Evolutionary conservation across 2,329 filamentous ascomycete species (phyloP).

Genomic region (Stemphylium lycopersici): DNA sequence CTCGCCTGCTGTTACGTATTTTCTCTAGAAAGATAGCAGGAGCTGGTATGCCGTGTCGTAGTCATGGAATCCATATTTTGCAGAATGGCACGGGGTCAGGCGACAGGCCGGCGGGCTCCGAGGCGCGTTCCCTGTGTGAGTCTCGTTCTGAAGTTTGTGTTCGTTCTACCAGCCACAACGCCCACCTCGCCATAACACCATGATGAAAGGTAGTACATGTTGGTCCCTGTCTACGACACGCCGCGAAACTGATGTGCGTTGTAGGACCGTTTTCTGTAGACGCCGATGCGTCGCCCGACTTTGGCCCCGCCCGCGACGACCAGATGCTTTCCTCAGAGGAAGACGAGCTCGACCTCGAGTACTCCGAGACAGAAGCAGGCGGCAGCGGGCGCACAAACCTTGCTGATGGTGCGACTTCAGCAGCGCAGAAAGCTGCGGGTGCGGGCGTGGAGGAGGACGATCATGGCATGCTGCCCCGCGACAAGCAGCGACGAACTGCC

Average conservation of each 20-base stretch:
- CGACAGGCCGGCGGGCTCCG: conserved; percentile 22
- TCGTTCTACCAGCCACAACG: conserved; percentile 20
- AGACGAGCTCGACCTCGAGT: conserved; percentile 40
- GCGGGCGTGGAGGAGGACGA: conserved; percentile 36
- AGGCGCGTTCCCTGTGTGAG: conserved; percentile 12
- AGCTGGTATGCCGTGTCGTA: not conserved
- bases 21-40: not conserved
- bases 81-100: conserved; percentile 20
- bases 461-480: conserved; percentile 53
- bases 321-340: conserved; percentile 47
- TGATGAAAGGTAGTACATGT: conserved; percentile 35
- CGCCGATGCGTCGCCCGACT: conserved; percentile 46
- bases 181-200: conserved; percentile 26
- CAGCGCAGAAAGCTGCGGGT: conserved; percentile 26
- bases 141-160: conserved; percentile 13
- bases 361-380: conserved; percentile 35
- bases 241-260: conserved; percentile 11
- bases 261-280: conserved; percentile 39
- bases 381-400: conserved; percentile 17
- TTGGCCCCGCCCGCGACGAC: conserved; percentile 41
- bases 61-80: conserved; percentile 9
- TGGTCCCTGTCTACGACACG: not conserved
- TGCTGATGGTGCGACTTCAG: conserved; percentile 28
- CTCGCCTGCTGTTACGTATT: conserved; percentile 1
- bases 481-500: conserved; percentile 72